Base-by-base conservation (phyloP, 768 basidiomycete genomes). In the Agaricus blazei region DNA sequence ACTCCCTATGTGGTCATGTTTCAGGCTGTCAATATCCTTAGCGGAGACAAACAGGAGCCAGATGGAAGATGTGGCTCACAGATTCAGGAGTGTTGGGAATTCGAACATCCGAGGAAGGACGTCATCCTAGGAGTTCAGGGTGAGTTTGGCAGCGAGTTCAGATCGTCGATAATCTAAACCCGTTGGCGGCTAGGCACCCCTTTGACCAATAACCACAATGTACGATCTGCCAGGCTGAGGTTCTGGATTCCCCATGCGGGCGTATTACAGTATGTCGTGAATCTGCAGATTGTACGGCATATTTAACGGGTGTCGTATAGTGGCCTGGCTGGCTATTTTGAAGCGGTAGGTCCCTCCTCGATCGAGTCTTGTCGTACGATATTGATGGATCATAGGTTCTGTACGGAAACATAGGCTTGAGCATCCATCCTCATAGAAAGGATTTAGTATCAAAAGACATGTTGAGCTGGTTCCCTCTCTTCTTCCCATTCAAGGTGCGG, bases 1-100 rank as follows among this genome's bases (percentile, higher is more conserved):
- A 98, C 94, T 31, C 96, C 97, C 0, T 98, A 98, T 63, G 97
- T 99, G 15, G 97, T 98, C 58, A 96, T 98, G 95, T 93, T 99
- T 68, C 87, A 92, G 64, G 90, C 93, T 8, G 89, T 93, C 58
- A 95, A 93, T 60, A 79, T 94, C 56, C 76, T 99, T 41, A 92
- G 90, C 55, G 93, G 86, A 75, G 89, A 48, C 81, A 87, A 44
- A 80, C 80, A 28, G 79, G 82, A 41, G 61, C 75, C 36, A 74
- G 77, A 62, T 61, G 84, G 82, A 15, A 77, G 81, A 45, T 93
- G 90, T 72, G 93, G 94, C 12, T 77, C 85, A 1, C 83, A 83
- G 60, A 78, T 97, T 36, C 97, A 98, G 68, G 90, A 93, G 63
- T 98, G 96, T 62, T 99, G 97, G 97, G 87, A 90, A 59, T 99